A percentile compares a stretch with the other conserved stretches of the same genome.
Conservation (phyloP, 139 green algal species). For the Chlorella sp. region DNA sequence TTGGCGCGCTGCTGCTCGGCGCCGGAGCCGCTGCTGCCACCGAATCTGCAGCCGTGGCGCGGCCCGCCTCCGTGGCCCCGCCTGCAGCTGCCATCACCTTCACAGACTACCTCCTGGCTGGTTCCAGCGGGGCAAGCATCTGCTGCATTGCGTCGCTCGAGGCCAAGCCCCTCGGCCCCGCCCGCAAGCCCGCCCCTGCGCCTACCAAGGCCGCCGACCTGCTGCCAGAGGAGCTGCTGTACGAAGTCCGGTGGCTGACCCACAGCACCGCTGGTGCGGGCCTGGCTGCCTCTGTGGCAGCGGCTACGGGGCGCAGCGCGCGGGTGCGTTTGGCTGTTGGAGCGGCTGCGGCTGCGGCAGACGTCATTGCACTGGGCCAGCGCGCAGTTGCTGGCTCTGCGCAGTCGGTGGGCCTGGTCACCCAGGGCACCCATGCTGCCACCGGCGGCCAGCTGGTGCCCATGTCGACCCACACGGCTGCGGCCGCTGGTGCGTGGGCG, state of each 20-base stretch:
- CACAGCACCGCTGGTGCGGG: not conserved
- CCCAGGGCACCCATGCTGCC: not conserved
- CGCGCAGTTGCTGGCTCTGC: not conserved
- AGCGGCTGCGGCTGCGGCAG: not conserved
- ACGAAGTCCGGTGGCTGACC: constrained; percentile 23
- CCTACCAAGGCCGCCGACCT: not conserved
- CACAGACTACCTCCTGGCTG: constrained; percentile 18
- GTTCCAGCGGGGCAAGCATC: not conserved
- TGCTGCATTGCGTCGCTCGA: constrained; percentile 20
- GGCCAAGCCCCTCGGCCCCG: constrained; percentile 17
- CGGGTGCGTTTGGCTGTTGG: not conserved
- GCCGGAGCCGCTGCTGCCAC: not conserved
- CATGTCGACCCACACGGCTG: not conserved
- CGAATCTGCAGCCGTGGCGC: too few species aligned
- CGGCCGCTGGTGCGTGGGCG: constrained; percentile 20
- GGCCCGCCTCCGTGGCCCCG: too few species aligned
- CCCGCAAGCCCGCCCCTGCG: not conserved
- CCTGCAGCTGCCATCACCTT: constrained; percentile 1
- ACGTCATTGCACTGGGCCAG: constrained; percentile 12
- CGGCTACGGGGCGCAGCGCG: not conserved
- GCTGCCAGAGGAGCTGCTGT: constrained; percentile 19
- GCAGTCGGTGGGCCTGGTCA: constrained; percentile 4
- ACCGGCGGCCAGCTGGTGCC: not conserved
- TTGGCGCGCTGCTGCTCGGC: constrained; percentile 21
- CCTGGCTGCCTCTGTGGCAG: not conserved